These are phyloP conservation scores for Aspergillus spinulosporus DNA, from an alignment of 2,329 filamentous ascomycete species.

Conservation along the genomic window DNA sequence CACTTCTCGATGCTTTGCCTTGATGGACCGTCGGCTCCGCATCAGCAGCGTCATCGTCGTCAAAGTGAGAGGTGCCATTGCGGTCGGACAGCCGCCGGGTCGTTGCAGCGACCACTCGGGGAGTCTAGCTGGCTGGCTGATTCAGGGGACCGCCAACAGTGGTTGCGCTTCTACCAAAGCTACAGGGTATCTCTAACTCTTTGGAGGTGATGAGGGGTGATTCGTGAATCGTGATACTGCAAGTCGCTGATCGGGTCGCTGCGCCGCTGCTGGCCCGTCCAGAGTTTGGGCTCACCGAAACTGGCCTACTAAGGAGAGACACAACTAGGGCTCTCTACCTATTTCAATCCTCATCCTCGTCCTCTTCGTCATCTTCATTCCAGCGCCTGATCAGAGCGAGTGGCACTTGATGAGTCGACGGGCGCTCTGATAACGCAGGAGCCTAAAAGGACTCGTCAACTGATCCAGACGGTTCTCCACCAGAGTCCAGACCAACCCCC, in stretches of 20 bases:
- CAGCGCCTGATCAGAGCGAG: not conserved
- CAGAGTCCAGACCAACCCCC: constrained; percentile 5
- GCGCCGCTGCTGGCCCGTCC: not conserved
- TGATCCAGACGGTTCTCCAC: not conserved
- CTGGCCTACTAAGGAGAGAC: too few species aligned
- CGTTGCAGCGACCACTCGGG: not conserved
- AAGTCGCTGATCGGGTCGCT: constrained; percentile 4
- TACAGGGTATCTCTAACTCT: not conserved
- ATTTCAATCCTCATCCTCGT: not conserved
- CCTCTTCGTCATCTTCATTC: too few species aligned
- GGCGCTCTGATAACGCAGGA: not conserved
- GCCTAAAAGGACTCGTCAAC: constrained; percentile 1
- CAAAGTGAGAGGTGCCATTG: not conserved
- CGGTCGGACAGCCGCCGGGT: constrained; percentile 7
- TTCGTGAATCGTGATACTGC: constrained; percentile 1
- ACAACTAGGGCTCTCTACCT: too few species aligned
- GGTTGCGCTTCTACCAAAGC: not conserved
- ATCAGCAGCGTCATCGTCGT: not conserved
- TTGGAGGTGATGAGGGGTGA: constrained; percentile 1
- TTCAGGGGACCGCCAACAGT: not conserved
- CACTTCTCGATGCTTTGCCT: constrained; percentile 4
- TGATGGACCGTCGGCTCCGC: not conserved
- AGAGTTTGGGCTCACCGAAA: not conserved
- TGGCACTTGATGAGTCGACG: too few species aligned
- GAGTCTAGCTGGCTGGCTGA: not conserved